Evolutionary conservation across 192 early-diverging fungal genomes (phyloP).

Genomic region (Umbelopsis isabellina): DNA sequence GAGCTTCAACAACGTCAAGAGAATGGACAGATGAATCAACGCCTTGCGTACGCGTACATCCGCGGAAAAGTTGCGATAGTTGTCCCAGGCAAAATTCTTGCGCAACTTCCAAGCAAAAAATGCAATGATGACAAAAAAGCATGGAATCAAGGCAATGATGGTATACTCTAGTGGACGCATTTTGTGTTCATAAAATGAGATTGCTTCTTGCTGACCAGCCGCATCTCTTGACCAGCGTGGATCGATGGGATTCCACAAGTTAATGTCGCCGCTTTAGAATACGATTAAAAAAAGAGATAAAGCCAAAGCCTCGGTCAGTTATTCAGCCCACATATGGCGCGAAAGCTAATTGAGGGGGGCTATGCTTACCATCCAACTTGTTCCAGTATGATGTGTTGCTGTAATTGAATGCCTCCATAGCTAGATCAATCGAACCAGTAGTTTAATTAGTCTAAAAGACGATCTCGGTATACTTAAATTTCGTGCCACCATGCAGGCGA

Average conservation of each 20-base stretch:
- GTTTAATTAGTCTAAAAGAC: no score
- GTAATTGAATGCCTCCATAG: constrained; percentile 42
- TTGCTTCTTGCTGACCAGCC: constrained; percentile 16
- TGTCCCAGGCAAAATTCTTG: constrained; percentile 51
- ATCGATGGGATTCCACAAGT: constrained; percentile 20
- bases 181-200: constrained; percentile 24
- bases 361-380: constrained; percentile 35
- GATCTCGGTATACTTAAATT: no score
- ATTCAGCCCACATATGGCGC: background rate
- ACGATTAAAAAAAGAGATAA: no score
- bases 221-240: constrained; percentile 17
- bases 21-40: constrained; percentile 31
- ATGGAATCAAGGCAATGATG: constrained; percentile 46
- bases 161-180: constrained; percentile 51
- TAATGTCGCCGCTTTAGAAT: constrained; percentile 20
- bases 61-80: constrained; percentile 48
- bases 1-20: constrained; percentile 49
- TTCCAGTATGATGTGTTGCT: constrained; percentile 47
- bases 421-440: constrained; percentile 1
- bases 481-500: no score
- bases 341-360: background rate
- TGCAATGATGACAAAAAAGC: constrained; percentile 35
- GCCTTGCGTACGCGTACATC: constrained; percentile 43
- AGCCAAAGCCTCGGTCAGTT: background rate
- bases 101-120: constrained; percentile 34